These are phyloP conservation scores for Kalaharituber pfeilii DNA, from an alignment of 2,329 filamentous ascomycete genomes.

Conservation along the genomic window DNA sequence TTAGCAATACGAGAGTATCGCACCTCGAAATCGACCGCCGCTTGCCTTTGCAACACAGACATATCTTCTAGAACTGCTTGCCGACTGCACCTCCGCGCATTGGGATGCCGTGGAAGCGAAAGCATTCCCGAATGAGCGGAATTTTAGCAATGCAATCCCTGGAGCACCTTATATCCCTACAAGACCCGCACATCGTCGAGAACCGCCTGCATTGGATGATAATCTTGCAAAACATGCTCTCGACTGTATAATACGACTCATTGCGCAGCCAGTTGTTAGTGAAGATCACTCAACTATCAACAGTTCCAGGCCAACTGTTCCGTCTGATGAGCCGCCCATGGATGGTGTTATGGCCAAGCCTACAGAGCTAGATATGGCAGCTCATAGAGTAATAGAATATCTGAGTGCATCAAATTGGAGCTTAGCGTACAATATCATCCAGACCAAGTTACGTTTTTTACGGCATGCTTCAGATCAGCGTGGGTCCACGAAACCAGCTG, in stretches of 20 bases:
- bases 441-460: conserved; percentile 19
- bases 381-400: conserved; percentile 38
- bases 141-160: background rate
- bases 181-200: conserved; percentile 14
- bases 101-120: conserved; percentile 41
- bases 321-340: conserved; percentile 11
- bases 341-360: conserved; percentile 17
- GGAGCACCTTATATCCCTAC: conserved; percentile 9
- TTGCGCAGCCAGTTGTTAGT: conserved; percentile 12
- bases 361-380: conserved; percentile 20
- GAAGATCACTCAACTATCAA: conserved; percentile 7
- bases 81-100: conserved; percentile 47
- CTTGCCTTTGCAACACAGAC: conserved; percentile 44
- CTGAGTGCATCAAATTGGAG: conserved; percentile 48
- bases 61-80: conserved; percentile 44
- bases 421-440: conserved; percentile 29
- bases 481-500: no score
- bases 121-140: background rate
- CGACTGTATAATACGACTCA: conserved; percentile 20
- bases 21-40: conserved; percentile 12
- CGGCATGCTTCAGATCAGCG: no score
- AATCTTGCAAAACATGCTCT: conserved; percentile 20
- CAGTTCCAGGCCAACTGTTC: background rate
- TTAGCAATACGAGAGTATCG: conserved; percentile 7
- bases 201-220: conserved; percentile 22